A percentile compares a stretch with the other conserved stretches of the same genome.
Evolutionary conservation across 106 monocot genomes (phyloP).

Genomic region (Acorus calamus): DNA sequence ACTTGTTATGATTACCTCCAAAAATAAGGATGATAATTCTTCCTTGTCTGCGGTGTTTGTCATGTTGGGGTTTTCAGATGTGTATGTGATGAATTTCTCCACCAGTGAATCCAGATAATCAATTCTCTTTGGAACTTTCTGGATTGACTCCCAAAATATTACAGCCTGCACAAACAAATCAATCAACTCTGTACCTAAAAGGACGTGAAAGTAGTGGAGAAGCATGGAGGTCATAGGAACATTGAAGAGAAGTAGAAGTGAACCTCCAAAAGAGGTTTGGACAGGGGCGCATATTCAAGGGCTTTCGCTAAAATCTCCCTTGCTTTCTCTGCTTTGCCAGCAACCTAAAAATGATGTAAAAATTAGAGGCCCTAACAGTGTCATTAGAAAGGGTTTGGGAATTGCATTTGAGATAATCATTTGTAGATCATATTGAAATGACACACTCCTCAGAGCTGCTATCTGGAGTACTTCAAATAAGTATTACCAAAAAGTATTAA

Average conservation of each 20-base stretch:
- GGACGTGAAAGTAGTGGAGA: too few relatives aligned
- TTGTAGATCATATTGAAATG: too few relatives aligned
- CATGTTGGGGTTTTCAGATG: constrained; percentile 34
- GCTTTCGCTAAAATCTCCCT: constrained; percentile 51
- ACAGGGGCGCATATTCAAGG: constrained; percentile 38
- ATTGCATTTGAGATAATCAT: too few relatives aligned
- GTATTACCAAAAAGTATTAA: too few relatives aligned
- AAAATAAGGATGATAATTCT: constrained; percentile 76
- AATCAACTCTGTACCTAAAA: background rate
- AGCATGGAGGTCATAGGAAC: too few relatives aligned
- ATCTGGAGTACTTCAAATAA: too few relatives aligned
- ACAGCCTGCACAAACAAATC: constrained; percentile 43
- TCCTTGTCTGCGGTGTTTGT: constrained; percentile 61
- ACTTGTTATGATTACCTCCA: constrained; percentile 52
- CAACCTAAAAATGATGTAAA: constrained; percentile 34
- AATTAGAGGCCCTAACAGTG: too few relatives aligned
- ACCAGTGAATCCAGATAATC: constrained; percentile 82
- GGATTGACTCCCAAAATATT: constrained; percentile 76
- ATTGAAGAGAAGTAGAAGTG: too few relatives aligned
- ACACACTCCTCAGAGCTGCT: too few relatives aligned
- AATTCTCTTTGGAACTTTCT: constrained; percentile 54
- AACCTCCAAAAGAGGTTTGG: constrained; percentile 81
- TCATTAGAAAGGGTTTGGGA: too few relatives aligned
- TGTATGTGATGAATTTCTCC: constrained; percentile 68
- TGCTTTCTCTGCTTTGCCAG: constrained; percentile 62